These are phyloP conservation scores for Selaginella tamariscina DNA, from an alignment of 75 land plant species.

Conservation along the genomic window DNA sequence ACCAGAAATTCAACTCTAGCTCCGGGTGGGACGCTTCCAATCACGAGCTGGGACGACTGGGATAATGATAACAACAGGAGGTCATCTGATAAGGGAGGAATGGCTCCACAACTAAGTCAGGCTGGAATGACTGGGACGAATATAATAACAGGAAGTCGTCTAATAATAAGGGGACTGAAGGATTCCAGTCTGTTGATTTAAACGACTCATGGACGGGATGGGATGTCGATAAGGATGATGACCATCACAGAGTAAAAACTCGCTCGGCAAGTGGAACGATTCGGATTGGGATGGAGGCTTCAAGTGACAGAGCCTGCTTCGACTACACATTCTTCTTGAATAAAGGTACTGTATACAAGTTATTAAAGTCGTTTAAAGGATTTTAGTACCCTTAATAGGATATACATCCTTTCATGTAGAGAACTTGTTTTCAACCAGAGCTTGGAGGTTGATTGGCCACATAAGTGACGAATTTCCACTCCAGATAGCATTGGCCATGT, in stretches of 20 bases:
- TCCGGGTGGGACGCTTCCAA: too few species aligned
- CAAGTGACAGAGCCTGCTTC: slow-evolving; percentile 16
- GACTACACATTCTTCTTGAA: background rate
- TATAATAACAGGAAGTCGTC: slow-evolving; percentile 8
- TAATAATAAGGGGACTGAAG: background rate
- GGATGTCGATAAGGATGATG: slow-evolving; percentile 17
- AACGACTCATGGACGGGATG: slow-evolving; percentile 18
- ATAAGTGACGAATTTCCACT: background rate
- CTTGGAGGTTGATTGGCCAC: background rate
- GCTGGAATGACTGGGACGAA: slow-evolving; percentile 10
- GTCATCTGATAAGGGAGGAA: slow-evolving; percentile 13
- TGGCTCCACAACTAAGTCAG: slow-evolving; percentile 1
- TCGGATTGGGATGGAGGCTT: slow-evolving; percentile 16
- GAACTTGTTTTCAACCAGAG: too few species aligned
- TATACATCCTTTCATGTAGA: too few species aligned
- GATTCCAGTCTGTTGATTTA: background rate
- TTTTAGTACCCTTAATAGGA: too few species aligned
- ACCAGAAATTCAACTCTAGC: background rate
- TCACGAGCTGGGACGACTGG: slow-evolving; percentile 65
- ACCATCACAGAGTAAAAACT: slow-evolving; percentile 5
- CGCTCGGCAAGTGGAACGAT: slow-evolving; percentile 14
- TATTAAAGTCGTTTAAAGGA: too few species aligned
- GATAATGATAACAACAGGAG: slow-evolving; percentile 25
- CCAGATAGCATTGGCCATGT: background rate
- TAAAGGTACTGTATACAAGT: too few species aligned